These are phyloP conservation scores for Hyaloscypha finlandica DNA, from an alignment of 495 filamentous ascomycete species.

Conservation along the genomic window DNA sequence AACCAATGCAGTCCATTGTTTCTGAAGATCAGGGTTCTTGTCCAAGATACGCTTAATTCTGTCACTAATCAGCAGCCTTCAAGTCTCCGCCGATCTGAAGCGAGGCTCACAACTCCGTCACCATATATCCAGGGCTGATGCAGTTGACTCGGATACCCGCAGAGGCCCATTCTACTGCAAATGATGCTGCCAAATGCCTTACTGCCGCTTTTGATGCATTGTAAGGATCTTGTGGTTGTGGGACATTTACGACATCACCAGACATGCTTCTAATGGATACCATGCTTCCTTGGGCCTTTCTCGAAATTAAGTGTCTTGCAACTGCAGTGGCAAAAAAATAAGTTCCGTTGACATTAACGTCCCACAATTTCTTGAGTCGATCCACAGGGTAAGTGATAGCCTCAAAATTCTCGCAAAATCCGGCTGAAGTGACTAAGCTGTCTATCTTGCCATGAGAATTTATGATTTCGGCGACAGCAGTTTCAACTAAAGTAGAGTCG, in stretches of 20 bases:
- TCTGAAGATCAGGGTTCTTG: constrained; percentile 82
- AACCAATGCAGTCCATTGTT: constrained; percentile 85
- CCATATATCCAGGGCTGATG: constrained; percentile 78
- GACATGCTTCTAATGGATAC: constrained; percentile 95
- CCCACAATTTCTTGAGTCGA: constrained; percentile 85
- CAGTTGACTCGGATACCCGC: constrained; percentile 77
- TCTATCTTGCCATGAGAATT: constrained; percentile 76
- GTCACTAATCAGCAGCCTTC: constrained; percentile 7
- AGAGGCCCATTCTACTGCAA: constrained; percentile 81
- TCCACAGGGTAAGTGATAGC: constrained; percentile 84
- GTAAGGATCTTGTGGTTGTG: constrained; percentile 89
- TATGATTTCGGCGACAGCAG: constrained; percentile 65
- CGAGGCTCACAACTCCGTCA: constrained; percentile 73
- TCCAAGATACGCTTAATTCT: constrained; percentile 91
- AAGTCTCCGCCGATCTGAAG: background rate
- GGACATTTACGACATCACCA: constrained; percentile 85
- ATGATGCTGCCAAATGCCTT: constrained; percentile 77
- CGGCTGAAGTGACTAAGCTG: constrained; percentile 88
- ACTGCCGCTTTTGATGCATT: constrained; percentile 86
- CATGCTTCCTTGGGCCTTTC: constrained; percentile 75
- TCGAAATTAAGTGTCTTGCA: constrained; percentile 82
- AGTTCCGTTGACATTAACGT: constrained; percentile 91
- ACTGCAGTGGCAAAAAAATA: constrained; percentile 82
- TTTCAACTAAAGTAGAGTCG: constrained; percentile 68
- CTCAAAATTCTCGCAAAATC: constrained; percentile 91